Conservation (phyloP, 345 rosid species). For the Eucalyptus globulus region DNA sequence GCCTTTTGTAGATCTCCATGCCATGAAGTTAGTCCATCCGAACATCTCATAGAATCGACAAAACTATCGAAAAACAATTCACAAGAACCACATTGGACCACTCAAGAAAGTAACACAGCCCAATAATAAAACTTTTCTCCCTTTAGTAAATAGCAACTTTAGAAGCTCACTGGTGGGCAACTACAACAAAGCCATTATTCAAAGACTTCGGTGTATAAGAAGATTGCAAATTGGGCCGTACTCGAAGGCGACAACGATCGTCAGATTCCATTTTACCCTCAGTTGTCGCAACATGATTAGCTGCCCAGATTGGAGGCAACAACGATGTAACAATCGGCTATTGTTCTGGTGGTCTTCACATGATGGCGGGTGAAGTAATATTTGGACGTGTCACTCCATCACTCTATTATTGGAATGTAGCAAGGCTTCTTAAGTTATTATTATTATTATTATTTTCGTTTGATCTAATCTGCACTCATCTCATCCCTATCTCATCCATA, state of each 20-base stretch:
- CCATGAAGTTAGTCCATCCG: not conserved
- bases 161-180: not conserved
- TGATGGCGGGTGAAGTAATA: not conserved
- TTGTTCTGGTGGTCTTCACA: not conserved
- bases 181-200: not conserved
- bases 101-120: not conserved
- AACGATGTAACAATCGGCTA: not conserved
- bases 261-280: not conserved
- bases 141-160: not conserved
- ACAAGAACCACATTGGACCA: not conserved
- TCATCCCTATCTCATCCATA: not conserved
- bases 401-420: not conserved
- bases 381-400: fast-evolving
- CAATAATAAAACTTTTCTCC: not conserved
- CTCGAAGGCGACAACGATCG: not conserved
- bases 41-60: not conserved
- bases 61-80: not conserved
- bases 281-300: not conserved
- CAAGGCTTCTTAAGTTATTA: not conserved
- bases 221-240: not conserved
- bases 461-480: not conserved
- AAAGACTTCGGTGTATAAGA: not conserved
- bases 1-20: not conserved
- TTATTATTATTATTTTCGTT: fast-evolving
- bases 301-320: not conserved